Conservation (phyloP, 257 asterid genomes). For the Cordia subcordata region DNA sequence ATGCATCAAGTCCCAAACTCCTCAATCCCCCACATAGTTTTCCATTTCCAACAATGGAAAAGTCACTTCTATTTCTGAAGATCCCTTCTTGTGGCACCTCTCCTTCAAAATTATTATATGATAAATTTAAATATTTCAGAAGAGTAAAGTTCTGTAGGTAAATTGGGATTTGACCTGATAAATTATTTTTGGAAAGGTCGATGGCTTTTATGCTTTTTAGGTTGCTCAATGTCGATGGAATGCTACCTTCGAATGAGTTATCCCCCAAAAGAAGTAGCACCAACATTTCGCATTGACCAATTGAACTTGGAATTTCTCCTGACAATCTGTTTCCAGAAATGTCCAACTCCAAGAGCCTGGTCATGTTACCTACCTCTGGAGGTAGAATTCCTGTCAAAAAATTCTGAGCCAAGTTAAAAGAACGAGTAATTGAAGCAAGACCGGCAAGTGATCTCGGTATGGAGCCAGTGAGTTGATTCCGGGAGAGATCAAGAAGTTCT, state of each 20-base stretch:
- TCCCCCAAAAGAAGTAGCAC: background rate
- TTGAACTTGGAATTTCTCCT: background rate
- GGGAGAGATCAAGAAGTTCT: slow-evolving; percentile 1
- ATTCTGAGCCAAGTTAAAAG: slow-evolving; percentile 1
- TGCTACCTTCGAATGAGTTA: background rate
- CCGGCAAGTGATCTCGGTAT: background rate
- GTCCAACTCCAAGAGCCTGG: background rate
- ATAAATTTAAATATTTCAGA: slow-evolving; percentile 1
- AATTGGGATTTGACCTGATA: background rate
- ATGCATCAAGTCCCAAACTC: background rate
- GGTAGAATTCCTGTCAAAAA: slow-evolving; percentile 6
- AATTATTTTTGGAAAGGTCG: slow-evolving; percentile 5
- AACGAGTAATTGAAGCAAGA: background rate
- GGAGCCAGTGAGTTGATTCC: background rate
- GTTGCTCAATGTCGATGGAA: background rate
- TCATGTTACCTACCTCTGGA: background rate
- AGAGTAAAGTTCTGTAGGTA: background rate
- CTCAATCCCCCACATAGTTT: slow-evolving; percentile 9
- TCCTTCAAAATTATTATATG: slow-evolving; percentile 7
- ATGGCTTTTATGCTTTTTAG: background rate
- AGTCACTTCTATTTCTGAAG: background rate
- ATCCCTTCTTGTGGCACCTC: slow-evolving; percentile 6
- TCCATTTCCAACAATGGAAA: slow-evolving; percentile 6
- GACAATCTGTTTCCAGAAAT: background rate
- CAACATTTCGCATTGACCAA: background rate